These are phyloP conservation scores for Castanospermum australe DNA, from an alignment of 306 rosid species.

Conservation along the genomic window DNA sequence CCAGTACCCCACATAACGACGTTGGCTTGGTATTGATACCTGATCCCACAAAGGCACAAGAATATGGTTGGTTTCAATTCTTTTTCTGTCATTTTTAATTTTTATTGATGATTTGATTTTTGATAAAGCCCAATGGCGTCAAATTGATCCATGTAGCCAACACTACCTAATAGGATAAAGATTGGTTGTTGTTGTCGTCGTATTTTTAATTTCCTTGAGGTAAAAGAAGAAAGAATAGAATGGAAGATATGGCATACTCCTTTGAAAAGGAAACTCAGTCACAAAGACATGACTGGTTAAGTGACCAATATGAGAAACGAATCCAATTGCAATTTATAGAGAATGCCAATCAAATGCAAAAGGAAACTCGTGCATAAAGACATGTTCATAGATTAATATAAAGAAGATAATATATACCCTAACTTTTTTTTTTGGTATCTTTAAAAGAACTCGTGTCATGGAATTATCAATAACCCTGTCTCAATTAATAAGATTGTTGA, in stretches of 20 bases:
- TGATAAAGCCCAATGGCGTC: too few relatives aligned
- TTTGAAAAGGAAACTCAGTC: background rate
- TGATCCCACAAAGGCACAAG: slow-evolving; percentile 34
- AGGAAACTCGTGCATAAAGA: background rate
- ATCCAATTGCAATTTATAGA: background rate
- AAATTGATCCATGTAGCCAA: too few relatives aligned
- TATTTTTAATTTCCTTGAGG: background rate
- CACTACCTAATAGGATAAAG: too few relatives aligned
- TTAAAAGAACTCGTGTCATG: background rate
- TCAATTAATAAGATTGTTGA: background rate
- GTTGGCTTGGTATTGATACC: slow-evolving; percentile 99
- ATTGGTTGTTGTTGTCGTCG: too few relatives aligned
- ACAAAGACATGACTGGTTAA: background rate
- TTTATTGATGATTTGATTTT: too few relatives aligned
- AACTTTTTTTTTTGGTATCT: background rate
- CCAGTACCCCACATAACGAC: slow-evolving; percentile 83
- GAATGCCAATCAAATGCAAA: background rate
- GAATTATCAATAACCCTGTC: background rate
- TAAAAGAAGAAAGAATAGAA: background rate
- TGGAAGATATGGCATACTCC: background rate
- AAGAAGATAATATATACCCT: background rate
- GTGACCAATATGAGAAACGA: background rate
- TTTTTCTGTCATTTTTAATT: background rate
- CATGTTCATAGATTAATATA: background rate
- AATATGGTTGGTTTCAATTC: background rate